These are phyloP conservation scores for Acacia melanoxylon DNA, from an alignment of 306 rosid genomes.

Conservation along the genomic window DNA sequence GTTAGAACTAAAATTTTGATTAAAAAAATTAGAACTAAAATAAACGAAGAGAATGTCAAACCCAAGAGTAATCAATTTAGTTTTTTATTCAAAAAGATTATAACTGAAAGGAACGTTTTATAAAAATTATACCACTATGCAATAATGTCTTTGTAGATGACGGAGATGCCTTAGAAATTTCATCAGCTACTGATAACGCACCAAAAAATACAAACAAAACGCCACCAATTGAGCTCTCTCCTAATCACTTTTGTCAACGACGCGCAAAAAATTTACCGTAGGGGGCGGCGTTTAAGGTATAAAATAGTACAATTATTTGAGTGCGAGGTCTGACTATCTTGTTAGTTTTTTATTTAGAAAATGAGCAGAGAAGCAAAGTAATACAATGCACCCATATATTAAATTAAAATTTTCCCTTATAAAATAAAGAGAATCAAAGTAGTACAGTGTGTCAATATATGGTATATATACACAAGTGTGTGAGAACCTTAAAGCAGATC, in stretches of 20 bases:
- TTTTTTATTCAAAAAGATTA: too few species aligned
- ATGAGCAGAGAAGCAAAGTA: background rate
- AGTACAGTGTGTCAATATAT: background rate
- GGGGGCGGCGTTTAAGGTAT: background rate
- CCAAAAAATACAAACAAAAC: too few species aligned
- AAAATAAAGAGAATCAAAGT: too few species aligned
- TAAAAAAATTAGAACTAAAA: too few species aligned
- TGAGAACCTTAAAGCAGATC: background rate
- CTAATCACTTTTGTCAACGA: background rate
- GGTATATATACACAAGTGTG: background rate
- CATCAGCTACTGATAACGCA: background rate
- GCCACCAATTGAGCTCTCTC: background rate
- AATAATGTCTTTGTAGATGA: background rate
- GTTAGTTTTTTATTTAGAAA: conserved; percentile 24
- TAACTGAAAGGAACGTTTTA: background rate
- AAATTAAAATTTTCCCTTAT: too few species aligned
- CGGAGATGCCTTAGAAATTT: background rate
- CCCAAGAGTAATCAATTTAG: too few species aligned
- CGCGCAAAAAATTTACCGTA: background rate
- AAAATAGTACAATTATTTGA: conserved; percentile 32
- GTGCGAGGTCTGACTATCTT: conserved; percentile 28
- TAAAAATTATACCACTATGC: too few species aligned
- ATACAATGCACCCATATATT: background rate
- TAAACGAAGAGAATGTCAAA: too few species aligned
- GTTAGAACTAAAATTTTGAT: too few species aligned